phyloP scores from a whole-genome alignment of 257 asterid species.

The Jasminum sambac region DNA sequence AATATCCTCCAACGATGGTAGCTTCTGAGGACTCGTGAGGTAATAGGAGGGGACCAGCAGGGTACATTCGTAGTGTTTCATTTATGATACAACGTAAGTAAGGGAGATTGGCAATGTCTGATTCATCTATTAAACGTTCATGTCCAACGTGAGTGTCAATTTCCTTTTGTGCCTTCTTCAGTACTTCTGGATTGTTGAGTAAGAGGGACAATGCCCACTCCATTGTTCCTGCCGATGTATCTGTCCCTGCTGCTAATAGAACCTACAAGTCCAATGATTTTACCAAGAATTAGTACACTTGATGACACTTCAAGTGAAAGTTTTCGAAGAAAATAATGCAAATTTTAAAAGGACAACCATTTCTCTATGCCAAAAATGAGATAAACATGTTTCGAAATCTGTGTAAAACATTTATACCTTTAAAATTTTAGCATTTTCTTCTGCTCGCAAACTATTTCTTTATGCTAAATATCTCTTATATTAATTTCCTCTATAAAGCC shows the following conservation, averaged over 20 bases:
- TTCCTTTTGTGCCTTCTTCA: slow-evolving; percentile 52
- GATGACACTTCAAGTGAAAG: not conserved
- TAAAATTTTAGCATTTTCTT: too few relatives aligned
- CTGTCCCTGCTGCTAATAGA: slow-evolving; percentile 58
- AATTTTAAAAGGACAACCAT: too few relatives aligned
- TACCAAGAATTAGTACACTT: not conserved
- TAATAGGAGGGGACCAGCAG: slow-evolving; percentile 51
- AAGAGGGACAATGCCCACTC: slow-evolving; percentile 63
- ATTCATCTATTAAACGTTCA: slow-evolving; percentile 42
- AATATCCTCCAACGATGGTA: slow-evolving; percentile 50
- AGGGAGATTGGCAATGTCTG: slow-evolving; percentile 44
- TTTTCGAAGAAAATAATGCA: too few relatives aligned
- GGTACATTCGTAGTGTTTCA: slow-evolving; percentile 61
- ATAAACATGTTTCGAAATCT: too few relatives aligned
- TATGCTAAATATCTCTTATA: too few relatives aligned
- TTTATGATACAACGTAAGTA: slow-evolving; percentile 49
- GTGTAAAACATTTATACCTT: too few relatives aligned
- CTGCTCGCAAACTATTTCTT: too few relatives aligned
- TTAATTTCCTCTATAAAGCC: too few relatives aligned
- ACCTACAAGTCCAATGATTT: slow-evolving; percentile 30
- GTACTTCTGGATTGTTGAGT: slow-evolving; percentile 50
- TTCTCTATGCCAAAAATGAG: too few relatives aligned
- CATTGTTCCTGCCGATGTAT: slow-evolving; percentile 60
- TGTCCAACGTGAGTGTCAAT: slow-evolving; percentile 44
- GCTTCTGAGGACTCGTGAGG: slow-evolving; percentile 62